These are phyloP conservation scores for Neonectria faginata DNA, from an alignment of 2,329 filamentous ascomycete species.

Conservation along the genomic window DNA sequence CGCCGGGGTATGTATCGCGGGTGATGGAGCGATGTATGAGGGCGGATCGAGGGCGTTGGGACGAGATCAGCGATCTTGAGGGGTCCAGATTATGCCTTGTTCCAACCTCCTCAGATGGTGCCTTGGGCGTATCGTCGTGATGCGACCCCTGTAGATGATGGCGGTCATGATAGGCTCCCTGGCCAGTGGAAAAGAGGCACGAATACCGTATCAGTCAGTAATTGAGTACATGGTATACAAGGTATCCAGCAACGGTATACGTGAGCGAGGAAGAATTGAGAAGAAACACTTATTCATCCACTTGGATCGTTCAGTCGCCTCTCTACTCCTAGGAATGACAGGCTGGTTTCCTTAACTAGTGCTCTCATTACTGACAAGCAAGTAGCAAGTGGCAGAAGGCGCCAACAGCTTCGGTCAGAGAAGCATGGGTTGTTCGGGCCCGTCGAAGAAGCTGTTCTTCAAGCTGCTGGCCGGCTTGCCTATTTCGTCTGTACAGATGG, in stretches of 20 bases:
- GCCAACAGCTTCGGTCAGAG: conserved; percentile 9
- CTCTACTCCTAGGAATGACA: neutral
- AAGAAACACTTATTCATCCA: neutral
- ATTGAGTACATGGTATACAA: neutral
- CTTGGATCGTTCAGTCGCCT: neutral
- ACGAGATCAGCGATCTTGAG: neutral
- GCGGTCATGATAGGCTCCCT: conserved; percentile 37
- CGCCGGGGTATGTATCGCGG: neutral
- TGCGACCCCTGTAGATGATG: conserved; percentile 37
- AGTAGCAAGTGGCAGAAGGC: neutral
- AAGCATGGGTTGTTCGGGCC: conserved; percentile 23
- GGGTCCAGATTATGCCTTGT: conserved; percentile 19
- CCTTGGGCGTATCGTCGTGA: conserved; percentile 32
- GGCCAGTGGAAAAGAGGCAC: conserved; percentile 19
- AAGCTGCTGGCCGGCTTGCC: neutral
- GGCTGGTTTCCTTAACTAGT: too few relatives aligned
- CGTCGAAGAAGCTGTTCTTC: conserved; percentile 10
- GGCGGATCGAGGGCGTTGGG: conserved; percentile 5
- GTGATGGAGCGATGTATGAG: conserved; percentile 3
- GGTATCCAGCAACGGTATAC: neutral
- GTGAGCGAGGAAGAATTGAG: neutral
- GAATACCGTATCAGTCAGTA: conserved; percentile 8
- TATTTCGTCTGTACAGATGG: conserved; percentile 4
- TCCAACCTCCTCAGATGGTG: conserved; percentile 17
- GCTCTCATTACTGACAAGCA: neutral